Evolutionary conservation across 371 early-diverging fungal genomes (phyloP).

Genomic region (Dinochytrium kinnereticum): DNA sequence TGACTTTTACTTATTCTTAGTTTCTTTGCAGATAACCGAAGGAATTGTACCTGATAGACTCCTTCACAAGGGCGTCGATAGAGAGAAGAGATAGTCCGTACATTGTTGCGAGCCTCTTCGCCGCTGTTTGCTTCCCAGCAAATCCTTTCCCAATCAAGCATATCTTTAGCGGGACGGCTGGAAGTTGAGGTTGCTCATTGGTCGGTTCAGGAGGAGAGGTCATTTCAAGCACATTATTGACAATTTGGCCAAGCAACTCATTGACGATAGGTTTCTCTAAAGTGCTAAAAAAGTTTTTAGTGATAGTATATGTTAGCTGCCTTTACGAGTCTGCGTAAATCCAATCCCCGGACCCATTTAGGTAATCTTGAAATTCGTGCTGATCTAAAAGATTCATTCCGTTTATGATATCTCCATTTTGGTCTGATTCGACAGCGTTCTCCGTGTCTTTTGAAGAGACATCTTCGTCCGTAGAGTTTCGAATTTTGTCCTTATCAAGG

Average conservation of each 20-base stretch:
- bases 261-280: slow-evolving; percentile 31
- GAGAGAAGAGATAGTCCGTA: slow-evolving; percentile 44
- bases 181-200: slow-evolving; percentile 38
- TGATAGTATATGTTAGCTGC: background rate
- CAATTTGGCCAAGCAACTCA: slow-evolving; percentile 42
- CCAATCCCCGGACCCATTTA: slow-evolving; percentile 52
- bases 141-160: slow-evolving; percentile 57
- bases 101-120: slow-evolving; percentile 39
- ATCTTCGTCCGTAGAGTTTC: background rate
- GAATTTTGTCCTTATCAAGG: slow-evolving; percentile 45
- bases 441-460: background rate
- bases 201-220: slow-evolving; percentile 46
- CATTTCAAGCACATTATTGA: slow-evolving; percentile 52
- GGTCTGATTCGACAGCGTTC: background rate
- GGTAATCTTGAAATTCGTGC: slow-evolving; percentile 57
- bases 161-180: slow-evolving; percentile 50
- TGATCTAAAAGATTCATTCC: slow-evolving; percentile 54
- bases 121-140: slow-evolving; percentile 54
- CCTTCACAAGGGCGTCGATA: slow-evolving; percentile 50
- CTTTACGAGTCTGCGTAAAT: slow-evolving; percentile 33
- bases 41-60: slow-evolving; percentile 45
- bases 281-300: slow-evolving; percentile 5
- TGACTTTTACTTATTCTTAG: background rate
- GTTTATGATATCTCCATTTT: slow-evolving; percentile 11
- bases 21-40: background rate